Evolutionary conservation across 371 early-diverging fungal species (phyloP), one percentile per base, ranked within the genome.

Genomic region (Lichtheimia ornata): DNA sequence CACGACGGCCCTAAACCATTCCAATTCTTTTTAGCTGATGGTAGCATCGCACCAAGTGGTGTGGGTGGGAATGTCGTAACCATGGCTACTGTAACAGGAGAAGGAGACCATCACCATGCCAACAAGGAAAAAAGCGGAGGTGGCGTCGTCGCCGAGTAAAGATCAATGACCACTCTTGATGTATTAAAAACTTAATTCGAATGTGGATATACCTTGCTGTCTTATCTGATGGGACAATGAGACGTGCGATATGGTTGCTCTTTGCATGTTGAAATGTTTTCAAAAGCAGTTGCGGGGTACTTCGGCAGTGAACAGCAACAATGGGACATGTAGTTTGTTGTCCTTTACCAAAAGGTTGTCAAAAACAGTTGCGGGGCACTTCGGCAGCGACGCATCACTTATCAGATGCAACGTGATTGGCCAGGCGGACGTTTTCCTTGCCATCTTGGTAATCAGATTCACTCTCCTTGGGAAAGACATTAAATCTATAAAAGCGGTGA

Each of bases 381-480:
- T 57, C 57, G 57, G 57, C 17, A 30, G 17, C 15, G 22, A 43
- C 17, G 28, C 25, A 44, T 15, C 53, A 35, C 58, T 58, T 58
- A 58, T 58, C 58, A 58, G 58, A 58, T 58, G 28, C 49, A 50
- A 27, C 35, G 35, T 58, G 58, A 58, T 58, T 58, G 58, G 58
- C 58, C 49, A 42, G 35, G 58, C 40, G 54, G 47, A n/a, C 2
- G 15, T 47, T 47, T 35, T 11, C 35, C 6, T 2, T 35, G 35
- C 35, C 35, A 35, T 35, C 35, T 35, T 35, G 35, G 35, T 35
- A 35, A 35, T 35, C 35, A 35, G 35, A 35, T 35, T 35, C 35
- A 35, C 35, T 35, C 35, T 35, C 35, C 35, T 35, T 35, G 35
- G 35, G 35, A 35, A 35, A 27, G 51, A 51, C 27, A 51, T 24